Evolutionary conservation across 352 stramenopile species (phyloP).

Genomic region (Phytophthora fragariae): DNA sequence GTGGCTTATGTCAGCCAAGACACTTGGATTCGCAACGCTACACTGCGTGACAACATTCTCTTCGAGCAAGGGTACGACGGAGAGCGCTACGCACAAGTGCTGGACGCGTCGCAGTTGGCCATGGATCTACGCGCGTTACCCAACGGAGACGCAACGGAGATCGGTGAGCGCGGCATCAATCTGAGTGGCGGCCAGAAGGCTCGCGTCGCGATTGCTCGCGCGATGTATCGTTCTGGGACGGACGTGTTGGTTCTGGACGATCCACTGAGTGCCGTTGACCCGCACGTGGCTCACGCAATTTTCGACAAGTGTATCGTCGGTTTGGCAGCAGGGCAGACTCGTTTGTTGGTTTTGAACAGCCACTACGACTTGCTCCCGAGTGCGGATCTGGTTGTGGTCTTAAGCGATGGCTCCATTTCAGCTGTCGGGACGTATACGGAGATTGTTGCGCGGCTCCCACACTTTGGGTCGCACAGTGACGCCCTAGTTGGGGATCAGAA

Average conservation of each 20-base stretch:
- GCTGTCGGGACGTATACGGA: conserved; percentile 79
- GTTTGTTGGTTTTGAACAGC: conserved; percentile 93
- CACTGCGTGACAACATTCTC: background rate
- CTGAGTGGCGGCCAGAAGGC: conserved; percentile 70
- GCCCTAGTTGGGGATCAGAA: no score
- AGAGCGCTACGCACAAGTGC: background rate
- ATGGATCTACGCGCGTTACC: conserved; percentile 38
- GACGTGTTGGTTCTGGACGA: conserved; percentile 96
- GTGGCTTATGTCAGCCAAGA: background rate
- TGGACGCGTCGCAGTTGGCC: background rate
- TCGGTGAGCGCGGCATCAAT: conserved; percentile 65
- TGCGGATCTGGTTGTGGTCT: conserved; percentile 58
- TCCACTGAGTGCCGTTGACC: conserved; percentile 94
- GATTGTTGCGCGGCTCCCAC: conserved; percentile 47
- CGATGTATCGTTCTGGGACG: conserved; percentile 85
- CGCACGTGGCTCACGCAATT: conserved; percentile 93
- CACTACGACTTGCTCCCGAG: conserved; percentile 89
- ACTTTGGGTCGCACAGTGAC: conserved; percentile 17
- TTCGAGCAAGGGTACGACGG: background rate
- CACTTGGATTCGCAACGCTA: background rate
- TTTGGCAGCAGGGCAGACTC: conserved; percentile 65
- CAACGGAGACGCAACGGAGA: conserved; percentile 55
- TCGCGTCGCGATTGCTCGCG: conserved; percentile 88
- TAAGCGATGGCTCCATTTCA: conserved; percentile 65
- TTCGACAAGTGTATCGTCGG: conserved; percentile 89